Percentiles rank a stretch among this genome's conserved stretches.
Conservation (phyloP, 1,284 basidiomycete species). For the Mrakiaceae sp. region DNA sequence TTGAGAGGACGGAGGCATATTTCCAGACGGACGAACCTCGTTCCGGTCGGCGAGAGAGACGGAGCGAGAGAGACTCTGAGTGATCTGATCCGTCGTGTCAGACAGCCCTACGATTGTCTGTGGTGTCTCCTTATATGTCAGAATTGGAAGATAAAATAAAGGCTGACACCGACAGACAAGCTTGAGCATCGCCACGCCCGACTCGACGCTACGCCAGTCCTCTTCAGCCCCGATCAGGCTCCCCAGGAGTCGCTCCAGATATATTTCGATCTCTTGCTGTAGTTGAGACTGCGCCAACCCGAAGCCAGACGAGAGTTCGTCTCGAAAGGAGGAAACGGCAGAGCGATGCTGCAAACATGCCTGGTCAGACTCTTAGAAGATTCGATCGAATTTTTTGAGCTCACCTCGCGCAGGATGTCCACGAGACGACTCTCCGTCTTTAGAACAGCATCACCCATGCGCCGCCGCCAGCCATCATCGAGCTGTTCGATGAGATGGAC, state of each 20-base stretch:
- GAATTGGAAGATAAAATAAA: too few species aligned
- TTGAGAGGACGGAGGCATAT: not conserved
- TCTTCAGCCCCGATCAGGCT: too few species aligned
- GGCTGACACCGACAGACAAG: too few species aligned
- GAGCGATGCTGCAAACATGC: not conserved
- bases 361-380: not conserved
- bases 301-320: too few species aligned
- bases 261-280: too few species aligned
- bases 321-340: too few species aligned
- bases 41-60: not conserved
- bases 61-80: not conserved
- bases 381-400: not conserved
- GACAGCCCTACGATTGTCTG: not conserved
- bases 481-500: not conserved
- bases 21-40: not conserved
- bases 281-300: too few species aligned
- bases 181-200: too few species aligned
- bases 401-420: not conserved
- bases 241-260: too few species aligned
- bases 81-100: not conserved
- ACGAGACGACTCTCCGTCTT: not conserved
- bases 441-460: not conserved
- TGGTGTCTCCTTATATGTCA: too few species aligned
- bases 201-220: too few species aligned
- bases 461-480: not conserved